Conservation (phyloP, 768 basidiomycete genomes). For the Podaxis sp. region DNA sequence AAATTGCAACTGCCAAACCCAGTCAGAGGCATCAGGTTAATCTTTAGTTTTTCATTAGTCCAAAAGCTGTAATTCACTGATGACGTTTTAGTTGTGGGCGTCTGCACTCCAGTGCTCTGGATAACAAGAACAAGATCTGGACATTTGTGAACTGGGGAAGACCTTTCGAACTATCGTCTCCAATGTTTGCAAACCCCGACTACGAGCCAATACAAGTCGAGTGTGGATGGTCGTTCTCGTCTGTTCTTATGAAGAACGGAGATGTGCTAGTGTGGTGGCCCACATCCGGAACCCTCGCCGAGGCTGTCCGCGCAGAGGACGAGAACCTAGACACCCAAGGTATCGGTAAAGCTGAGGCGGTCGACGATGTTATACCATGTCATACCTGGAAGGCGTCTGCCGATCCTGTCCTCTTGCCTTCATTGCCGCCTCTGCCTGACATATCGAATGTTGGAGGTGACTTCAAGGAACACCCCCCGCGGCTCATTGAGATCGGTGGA, state of each 20-base stretch:
- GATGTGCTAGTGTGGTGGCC: conserved; percentile 81
- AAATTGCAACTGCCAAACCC: conserved; percentile 57
- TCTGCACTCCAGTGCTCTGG: conserved; percentile 67
- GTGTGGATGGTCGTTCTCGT: conserved; percentile 82
- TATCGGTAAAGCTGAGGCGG: conserved; percentile 34
- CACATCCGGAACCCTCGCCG: conserved; percentile 41
- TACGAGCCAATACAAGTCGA: conserved; percentile 58
- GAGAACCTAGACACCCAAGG: conserved; percentile 44
- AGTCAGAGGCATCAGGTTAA: conserved; percentile 66
- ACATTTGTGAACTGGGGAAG: conserved; percentile 78
- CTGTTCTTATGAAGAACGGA: conserved; percentile 69
- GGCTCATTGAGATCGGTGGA: conserved; percentile 79
- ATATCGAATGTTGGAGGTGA: conserved; percentile 29
- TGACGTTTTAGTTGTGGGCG: conserved; percentile 65
- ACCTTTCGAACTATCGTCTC: conserved; percentile 61
- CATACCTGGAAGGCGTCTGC: conserved; percentile 53
- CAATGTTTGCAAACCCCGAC: conserved; percentile 45
- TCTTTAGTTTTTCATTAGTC: conserved; percentile 7
- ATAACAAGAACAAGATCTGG: conserved; percentile 62
- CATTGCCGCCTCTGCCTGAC: conserved; percentile 59
- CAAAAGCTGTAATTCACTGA: conserved; percentile 2
- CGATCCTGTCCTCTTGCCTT: conserved; percentile 59
- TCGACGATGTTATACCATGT: conserved; percentile 55
- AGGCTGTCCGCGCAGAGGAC: conserved; percentile 37
- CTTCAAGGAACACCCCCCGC: conserved; percentile 30